Evolutionary conservation across 441 rosid species (phyloP), one percentile per base, ranked within the genome.

Genomic region (Croton laevigatus): DNA sequence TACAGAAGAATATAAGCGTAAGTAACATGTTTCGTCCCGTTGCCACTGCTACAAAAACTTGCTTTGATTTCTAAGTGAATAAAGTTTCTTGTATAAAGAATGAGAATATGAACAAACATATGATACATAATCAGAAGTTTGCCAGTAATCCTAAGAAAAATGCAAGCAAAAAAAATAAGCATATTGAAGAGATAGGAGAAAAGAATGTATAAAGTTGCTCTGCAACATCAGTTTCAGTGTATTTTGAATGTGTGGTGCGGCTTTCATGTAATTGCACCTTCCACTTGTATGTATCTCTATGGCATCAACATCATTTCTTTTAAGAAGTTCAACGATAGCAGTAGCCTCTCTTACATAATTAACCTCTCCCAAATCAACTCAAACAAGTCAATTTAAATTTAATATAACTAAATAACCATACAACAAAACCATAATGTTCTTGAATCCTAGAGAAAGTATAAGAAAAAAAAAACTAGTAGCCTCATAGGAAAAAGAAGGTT

Each of bases 1-100:
- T 94, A 94, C 66, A 94, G 87, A 78, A 89, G 76, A 80, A 94
- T 83, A 82, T 91, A 94, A 75, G 90, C 84, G 82, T 94, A 94
- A 60, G 95, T 90, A 49, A 79, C 14, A 46, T 82, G 37, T 77
- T 70, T 74, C 69, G 27, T 79, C 60, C 93, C 98, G 91, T 91
- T 83, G 68, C 52, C 59, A 19, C 70, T 23, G 40, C 9, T 8
- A 66, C n/a, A n/a, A n/a, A 20, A 17, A 52, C 34, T 20, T n/a
- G n/a, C n/a, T n/a, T n/a, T n/a, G n/a, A n/a, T n/a, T 36, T 7
- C 32, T 20, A 57, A 5, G 63, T 42, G 54, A 59, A 9, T 8
- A 37, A 6, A 16, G 4, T 38, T 36, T 13, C 44, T 49, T 51
- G 9, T 7, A 44, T 7, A 17, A 51, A 37, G 62, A 67, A 67